These are phyloP conservation scores for Calocera viscosa DNA, from an alignment of 768 basidiomycete genomes.

Conservation along the genomic window DNA sequence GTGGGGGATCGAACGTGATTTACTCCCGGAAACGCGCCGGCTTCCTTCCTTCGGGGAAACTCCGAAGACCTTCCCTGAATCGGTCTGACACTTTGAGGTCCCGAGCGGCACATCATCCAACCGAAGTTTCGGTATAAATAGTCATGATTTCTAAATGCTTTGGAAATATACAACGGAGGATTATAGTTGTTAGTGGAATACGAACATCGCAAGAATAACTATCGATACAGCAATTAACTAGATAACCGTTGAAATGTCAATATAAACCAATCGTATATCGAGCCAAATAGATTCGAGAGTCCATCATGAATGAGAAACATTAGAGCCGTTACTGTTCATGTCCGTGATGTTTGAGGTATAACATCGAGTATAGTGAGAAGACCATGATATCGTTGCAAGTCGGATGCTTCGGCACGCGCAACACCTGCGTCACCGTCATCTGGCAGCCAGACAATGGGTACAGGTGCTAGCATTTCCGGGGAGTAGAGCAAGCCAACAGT, in stretches of 20 bases:
- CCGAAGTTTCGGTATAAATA: background rate
- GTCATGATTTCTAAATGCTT: background rate
- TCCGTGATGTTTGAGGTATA: background rate
- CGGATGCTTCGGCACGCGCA: slow-evolving; percentile 59
- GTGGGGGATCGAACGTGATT: background rate
- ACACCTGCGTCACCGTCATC: slow-evolving; percentile 54
- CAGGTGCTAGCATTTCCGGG: slow-evolving; percentile 64
- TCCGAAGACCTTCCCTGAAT: background rate
- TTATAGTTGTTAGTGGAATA: too few species aligned
- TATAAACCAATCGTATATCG: background rate
- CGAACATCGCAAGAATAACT: background rate
- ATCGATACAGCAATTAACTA: background rate
- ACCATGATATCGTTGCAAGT: slow-evolving; percentile 62
- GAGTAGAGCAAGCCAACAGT: slow-evolving; percentile 70
- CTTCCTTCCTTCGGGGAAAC: background rate
- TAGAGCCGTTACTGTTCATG: background rate
- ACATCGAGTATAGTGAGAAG: slow-evolving; percentile 61
- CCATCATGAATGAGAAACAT: background rate
- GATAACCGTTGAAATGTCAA: background rate
- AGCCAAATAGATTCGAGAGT: background rate
- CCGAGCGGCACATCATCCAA: background rate
- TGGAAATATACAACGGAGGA: too few species aligned
- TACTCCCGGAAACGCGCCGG: background rate
- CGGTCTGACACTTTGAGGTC: background rate
- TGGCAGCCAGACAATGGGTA: slow-evolving; percentile 75